Evolutionary conservation across 108 stramenopile species (phyloP), one percentile per base, ranked within the genome.

Genomic region (Halocafeteria seosinensis): DNA sequence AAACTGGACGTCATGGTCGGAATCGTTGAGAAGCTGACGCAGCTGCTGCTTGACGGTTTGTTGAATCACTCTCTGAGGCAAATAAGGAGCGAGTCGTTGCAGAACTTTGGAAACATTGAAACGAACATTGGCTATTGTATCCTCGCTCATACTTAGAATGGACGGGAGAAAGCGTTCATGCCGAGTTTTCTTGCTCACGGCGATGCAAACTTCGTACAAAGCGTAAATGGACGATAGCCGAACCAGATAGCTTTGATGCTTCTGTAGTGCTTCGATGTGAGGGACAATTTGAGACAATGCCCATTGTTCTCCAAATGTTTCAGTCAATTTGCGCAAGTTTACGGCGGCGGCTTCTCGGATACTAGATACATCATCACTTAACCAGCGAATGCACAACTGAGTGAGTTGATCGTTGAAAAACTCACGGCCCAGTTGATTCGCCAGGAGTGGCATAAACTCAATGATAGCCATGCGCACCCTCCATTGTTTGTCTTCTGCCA

Each of bases 401-500:
- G 81, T 61, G 8, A 94, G 71, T 63, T 84, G 77, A 21, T 88
- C 87, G 31, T 77, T 79, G 71, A 95, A 92, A 67, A 90, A 87
- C 3, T 81, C 81, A 52, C 65, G 75, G 5, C 93, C 96, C 23
- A 98, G 78, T 65, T 98, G 91, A 63, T 82, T 78, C 4, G 90
- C 93, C 42, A 98, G 70, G 37, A 88, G 66, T 11, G 96, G 96
- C 38, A 88, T 87, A 68, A 88, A 88, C 62, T 89, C 82, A 55
- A 98, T 89, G 59, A 94, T 90, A 12, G 92, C 91, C 2, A 90
- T 72, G 30, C 96, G 84, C 67, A 95, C 90, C 61, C 91, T 75
- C 94, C 94, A 95, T 72, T 92, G 90, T 50, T 85, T 81, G 76
- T 94, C 92, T 70, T 91, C 85, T 9, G 93, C 90, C 42, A 98